phyloP scores from a whole-genome alignment of 2,329 filamentous ascomycete genomes.

The Chalaropsis ovoidea region DNA sequence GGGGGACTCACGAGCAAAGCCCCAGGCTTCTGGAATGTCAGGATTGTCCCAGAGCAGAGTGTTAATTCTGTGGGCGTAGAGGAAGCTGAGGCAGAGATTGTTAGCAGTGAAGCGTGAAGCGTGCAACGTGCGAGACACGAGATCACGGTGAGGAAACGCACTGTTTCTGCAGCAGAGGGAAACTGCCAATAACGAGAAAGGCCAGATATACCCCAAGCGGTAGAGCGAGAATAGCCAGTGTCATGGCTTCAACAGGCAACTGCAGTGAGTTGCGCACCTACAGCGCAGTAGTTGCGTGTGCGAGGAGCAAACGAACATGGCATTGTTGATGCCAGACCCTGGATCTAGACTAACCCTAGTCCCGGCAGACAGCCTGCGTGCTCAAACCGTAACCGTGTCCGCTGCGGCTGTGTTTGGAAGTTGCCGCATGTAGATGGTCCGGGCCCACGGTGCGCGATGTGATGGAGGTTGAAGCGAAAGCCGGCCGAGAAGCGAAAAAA shows the following conservation, averaged over 20 bases:
- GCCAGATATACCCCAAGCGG: conserved; percentile 49
- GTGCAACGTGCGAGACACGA: no score
- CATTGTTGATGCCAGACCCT: no score
- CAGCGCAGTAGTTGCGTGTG: not conserved
- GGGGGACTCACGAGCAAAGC: conserved; percentile 59
- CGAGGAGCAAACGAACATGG: not conserved
- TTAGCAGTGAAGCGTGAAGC: not conserved
- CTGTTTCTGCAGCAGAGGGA: conserved; percentile 69
- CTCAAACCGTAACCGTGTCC: not conserved
- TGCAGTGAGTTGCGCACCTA: not conserved
- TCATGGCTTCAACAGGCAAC: not conserved
- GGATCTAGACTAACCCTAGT: no score
- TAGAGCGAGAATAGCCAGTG: conserved; percentile 10
- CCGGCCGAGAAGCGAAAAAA: not conserved
- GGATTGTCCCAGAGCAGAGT: conserved; percentile 62
- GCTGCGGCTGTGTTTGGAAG: not conserved
- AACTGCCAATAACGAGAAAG: conserved; percentile 55
- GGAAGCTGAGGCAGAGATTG: conserved; percentile 49
- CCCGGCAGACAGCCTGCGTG: no score
- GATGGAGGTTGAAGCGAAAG: not conserved
- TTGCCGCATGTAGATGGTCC: not conserved
- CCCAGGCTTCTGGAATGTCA: conserved; percentile 68
- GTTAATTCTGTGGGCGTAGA: conserved; percentile 77
- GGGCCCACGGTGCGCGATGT: not conserved
- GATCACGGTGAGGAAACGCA: conserved; percentile 37